Conservation (phyloP, 495 filamentous ascomycete species). For the Neohortaea acidophila region DNA sequence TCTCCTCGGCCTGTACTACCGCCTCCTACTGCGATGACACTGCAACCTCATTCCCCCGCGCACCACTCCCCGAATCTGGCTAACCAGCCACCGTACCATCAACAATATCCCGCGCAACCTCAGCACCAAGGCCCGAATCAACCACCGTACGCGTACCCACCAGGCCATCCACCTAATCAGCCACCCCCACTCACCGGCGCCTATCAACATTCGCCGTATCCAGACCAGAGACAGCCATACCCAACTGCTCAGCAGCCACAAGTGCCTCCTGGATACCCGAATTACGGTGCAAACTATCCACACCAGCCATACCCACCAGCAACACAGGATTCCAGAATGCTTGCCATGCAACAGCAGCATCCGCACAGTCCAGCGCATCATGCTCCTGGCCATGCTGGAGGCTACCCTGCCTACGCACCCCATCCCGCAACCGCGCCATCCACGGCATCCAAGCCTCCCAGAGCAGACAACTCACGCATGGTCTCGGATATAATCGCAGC, state of each 20-base stretch:
- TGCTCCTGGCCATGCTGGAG: background rate
- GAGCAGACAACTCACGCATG: background rate
- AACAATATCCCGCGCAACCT: slow-evolving; percentile 19
- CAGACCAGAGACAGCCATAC: slow-evolving; percentile 11
- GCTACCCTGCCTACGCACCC: slow-evolving; percentile 1
- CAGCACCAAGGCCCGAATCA: slow-evolving; percentile 7
- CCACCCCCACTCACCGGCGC: slow-evolving; percentile 14
- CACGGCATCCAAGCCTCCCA: too few relatives aligned
- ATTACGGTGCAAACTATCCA: slow-evolving; percentile 12
- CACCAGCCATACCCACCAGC: too few relatives aligned
- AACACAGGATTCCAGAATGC: too few relatives aligned
- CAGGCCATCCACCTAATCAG: slow-evolving; percentile 5
- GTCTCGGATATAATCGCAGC: slow-evolving; percentile 10
- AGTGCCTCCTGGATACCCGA: slow-evolving; percentile 12
- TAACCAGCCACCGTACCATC: slow-evolving; percentile 8
- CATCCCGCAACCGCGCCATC: slow-evolving; percentile 1
- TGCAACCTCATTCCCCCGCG: slow-evolving; percentile 6
- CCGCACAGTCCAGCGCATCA: slow-evolving; percentile 4
- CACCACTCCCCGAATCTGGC: slow-evolving; percentile 9
- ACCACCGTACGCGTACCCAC: slow-evolving; percentile 13
- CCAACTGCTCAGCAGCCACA: slow-evolving; percentile 10
- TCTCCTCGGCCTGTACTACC: slow-evolving; percentile 18
- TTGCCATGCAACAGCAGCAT: slow-evolving; percentile 10
- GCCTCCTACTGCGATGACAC: slow-evolving; percentile 18
- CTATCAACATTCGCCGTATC: slow-evolving; percentile 16